phyloP scores from a whole-genome alignment of 768 basidiomycete genomes.

The Russula brevipes region DNA sequence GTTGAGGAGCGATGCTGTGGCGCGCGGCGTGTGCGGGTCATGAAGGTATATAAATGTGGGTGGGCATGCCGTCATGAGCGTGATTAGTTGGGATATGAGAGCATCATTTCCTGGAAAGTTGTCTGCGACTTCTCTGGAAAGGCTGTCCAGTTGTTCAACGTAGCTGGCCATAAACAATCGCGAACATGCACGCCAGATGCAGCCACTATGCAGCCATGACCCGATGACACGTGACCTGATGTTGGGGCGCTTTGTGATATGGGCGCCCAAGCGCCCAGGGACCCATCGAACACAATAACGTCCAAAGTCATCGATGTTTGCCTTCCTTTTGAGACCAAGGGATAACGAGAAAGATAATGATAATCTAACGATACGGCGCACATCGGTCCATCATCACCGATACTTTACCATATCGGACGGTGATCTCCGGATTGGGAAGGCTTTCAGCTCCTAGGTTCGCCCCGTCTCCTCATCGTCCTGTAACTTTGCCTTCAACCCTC shows the following conservation, averaged over 20 bases:
- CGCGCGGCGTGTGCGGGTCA: slow-evolving; percentile 47
- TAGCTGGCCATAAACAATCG: slow-evolving; percentile 14
- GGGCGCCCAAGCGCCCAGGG: background rate
- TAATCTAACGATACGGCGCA: background rate
- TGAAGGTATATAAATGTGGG: slow-evolving; percentile 68
- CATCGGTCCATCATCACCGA: slow-evolving; percentile 13
- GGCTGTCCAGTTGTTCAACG: slow-evolving; percentile 20
- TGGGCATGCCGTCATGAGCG: slow-evolving; percentile 37
- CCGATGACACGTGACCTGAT: slow-evolving; percentile 5
- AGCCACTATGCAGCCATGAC: too few species aligned
- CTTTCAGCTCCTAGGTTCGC: background rate
- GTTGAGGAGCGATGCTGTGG: slow-evolving; percentile 43
- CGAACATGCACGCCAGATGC: too few species aligned
- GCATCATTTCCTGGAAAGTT: slow-evolving; percentile 28
- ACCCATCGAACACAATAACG: background rate
- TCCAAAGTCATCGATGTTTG: background rate
- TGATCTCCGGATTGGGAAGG: slow-evolving; percentile 18
- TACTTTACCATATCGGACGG: slow-evolving; percentile 20
- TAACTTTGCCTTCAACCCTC: slow-evolving; percentile 5
- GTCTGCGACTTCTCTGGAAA: slow-evolving; percentile 18
- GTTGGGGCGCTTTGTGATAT: background rate
- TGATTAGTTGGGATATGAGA: slow-evolving; percentile 25
- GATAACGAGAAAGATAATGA: background rate
- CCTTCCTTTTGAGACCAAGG: background rate
- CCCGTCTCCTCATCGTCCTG: slow-evolving; percentile 5